Evolutionary conservation across 2,329 filamentous ascomycete genomes (phyloP).

Genomic region (Aspergillus fructus): DNA sequence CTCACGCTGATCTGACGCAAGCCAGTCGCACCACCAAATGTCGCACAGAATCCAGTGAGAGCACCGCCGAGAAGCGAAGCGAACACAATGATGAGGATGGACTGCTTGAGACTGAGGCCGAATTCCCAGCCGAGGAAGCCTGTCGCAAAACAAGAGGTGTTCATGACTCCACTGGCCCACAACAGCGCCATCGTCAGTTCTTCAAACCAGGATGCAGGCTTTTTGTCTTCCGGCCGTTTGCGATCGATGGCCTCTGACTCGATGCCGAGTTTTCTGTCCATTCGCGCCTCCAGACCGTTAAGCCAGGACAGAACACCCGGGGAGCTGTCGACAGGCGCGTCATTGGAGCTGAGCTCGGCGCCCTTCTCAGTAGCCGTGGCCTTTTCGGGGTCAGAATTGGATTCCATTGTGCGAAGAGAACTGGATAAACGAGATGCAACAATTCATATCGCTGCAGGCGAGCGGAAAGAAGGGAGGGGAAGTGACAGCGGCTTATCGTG

Average conservation of each 20-base stretch:
- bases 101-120: constrained; percentile 3
- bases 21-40: constrained; percentile 1
- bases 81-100: constrained; percentile 3
- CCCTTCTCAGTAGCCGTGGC: not conserved
- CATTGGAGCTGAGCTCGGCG: not conserved
- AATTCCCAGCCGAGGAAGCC: constrained; percentile 10
- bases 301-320: not conserved
- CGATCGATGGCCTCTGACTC: constrained; percentile 4
- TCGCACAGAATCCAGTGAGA: constrained; percentile 1
- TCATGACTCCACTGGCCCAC: constrained; percentile 7
- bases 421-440: too few species aligned
- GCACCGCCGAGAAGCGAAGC: not conserved
- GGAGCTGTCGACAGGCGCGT: not conserved
- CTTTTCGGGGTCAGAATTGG: not conserved
- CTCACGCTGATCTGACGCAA: constrained; percentile 8
- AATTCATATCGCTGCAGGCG: too few species aligned
- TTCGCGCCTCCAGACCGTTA: not conserved
- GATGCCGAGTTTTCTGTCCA: constrained; percentile 4
- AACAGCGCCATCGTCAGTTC: constrained; percentile 8
- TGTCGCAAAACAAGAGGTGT: constrained; percentile 8
- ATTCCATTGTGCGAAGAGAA: not conserved
- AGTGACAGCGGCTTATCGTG: too few species aligned
- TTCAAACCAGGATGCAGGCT: not conserved
- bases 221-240: constrained; percentile 1
- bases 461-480: too few species aligned